Conservation (phyloP, 2,329 filamentous ascomycete genomes). For the Sporothrix inflata region DNA sequence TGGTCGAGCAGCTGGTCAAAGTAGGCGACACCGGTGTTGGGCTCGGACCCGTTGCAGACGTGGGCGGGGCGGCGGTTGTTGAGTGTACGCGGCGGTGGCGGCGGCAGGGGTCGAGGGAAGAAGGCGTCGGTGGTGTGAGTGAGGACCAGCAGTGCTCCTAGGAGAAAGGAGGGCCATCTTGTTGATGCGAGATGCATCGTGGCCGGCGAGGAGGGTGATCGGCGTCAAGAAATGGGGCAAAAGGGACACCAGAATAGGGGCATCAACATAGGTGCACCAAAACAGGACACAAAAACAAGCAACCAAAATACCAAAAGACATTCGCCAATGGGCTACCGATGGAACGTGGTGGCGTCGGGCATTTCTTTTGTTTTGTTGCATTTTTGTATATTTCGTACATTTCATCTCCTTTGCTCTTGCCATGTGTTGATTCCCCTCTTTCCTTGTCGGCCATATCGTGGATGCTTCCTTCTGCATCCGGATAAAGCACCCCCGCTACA, state of each 20-base stretch:
- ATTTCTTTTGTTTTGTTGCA: background rate
- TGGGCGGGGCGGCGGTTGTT: background rate
- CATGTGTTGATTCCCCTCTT: background rate
- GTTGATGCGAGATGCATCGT: background rate
- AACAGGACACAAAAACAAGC: background rate
- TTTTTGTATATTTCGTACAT: background rate
- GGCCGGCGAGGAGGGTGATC: background rate
- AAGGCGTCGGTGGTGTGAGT: background rate
- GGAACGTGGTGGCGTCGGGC: background rate
- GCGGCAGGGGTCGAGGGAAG: background rate
- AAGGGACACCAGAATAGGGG: background rate
- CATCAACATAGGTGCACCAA: background rate
- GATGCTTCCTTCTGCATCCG: constrained; percentile 11
- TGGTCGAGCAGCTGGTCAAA: constrained; percentile 30
- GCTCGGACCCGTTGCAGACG: constrained; percentile 10
- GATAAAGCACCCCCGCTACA: constrained; percentile 2
- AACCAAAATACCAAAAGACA: background rate
- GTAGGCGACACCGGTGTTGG: constrained; percentile 17
- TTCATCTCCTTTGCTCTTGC: background rate
- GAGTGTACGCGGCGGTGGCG: background rate
- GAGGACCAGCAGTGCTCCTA: background rate
- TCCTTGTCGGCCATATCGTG: background rate
- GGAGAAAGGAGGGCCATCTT: background rate
- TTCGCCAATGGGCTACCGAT: background rate
- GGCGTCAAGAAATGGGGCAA: background rate